Conservation (phyloP, 1,139 yeast genomes). For the Meyerozyma elateridarum region DNA sequence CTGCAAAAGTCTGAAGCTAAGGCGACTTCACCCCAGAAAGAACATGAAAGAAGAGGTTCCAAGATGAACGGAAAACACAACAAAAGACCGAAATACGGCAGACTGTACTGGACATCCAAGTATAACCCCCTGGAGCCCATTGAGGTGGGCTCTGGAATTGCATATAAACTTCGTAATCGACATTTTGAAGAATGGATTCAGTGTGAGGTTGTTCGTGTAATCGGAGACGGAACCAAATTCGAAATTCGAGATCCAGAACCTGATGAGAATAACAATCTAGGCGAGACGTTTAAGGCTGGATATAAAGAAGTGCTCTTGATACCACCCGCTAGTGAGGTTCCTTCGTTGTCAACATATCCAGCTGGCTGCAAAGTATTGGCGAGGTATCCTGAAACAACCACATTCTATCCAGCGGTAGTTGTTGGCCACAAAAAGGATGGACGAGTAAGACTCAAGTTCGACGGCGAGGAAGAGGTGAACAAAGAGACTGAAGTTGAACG, state of each 20-base stretch:
- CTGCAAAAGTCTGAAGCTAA: slow-evolving; percentile 14
- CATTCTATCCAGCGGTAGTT: slow-evolving; percentile 92
- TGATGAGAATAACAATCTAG: slow-evolving; percentile 86
- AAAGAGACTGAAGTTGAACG: slow-evolving; percentile 93
- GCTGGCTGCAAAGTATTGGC: slow-evolving; percentile 83
- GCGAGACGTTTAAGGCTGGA: slow-evolving; percentile 78
- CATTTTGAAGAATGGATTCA: slow-evolving; percentile 93
- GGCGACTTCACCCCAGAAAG: slow-evolving; percentile 7
- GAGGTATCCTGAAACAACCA: slow-evolving; percentile 95
- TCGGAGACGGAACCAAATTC: slow-evolving; percentile 70
- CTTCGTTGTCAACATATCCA: slow-evolving; percentile 55
- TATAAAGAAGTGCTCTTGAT: slow-evolving; percentile 77
- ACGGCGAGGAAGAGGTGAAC: slow-evolving; percentile 96
- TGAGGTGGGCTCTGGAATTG: slow-evolving; percentile 75
- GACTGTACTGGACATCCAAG: slow-evolving; percentile 38
- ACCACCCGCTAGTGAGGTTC: slow-evolving; percentile 45
- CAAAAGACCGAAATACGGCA: slow-evolving; percentile 29
- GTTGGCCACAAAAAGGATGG: slow-evolving; percentile 75
- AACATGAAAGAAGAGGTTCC: slow-evolving; percentile 7
- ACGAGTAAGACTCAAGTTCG: slow-evolving; percentile 75
- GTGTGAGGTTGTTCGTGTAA: slow-evolving; percentile 78
- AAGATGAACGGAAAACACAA: slow-evolving; percentile 11
- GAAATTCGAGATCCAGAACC: slow-evolving; percentile 98
- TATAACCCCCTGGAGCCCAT: slow-evolving; percentile 62
- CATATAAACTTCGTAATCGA: slow-evolving; percentile 68